Base-by-base conservation (phyloP, 129 eudicot species). In the Mikania micrantha region DNA sequence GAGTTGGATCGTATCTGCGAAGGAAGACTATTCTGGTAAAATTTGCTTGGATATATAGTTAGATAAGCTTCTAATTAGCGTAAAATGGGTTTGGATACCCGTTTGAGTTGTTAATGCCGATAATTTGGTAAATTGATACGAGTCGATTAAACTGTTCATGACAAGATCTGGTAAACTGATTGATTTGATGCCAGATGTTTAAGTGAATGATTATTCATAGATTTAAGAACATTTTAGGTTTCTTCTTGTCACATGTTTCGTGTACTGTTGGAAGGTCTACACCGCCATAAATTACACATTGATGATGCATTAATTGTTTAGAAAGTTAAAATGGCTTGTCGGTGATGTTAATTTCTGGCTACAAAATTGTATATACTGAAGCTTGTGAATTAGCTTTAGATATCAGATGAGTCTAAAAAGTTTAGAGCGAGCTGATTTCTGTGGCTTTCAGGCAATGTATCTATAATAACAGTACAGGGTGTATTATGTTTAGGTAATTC, bases 1-100 rank as follows among this genome's bases (percentile, higher is more conserved):
- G 59, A 82, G 95, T 25, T 91, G 97, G 97, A 87, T 84, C 78
- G 93, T 64, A 31, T 91, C 96, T 47, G 88, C 85, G 93, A 91
- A 87, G 73, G 90, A 84, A 35, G 97, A 87, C 0, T 91, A 85
- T 75, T 42, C 81, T 38, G 97, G 97, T 91, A 68, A 44, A 64
- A 25, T 47, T 35, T 65, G 61, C 58, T 36, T 66, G 48, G 67
- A 65, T 66, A 31, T 32, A 17, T 13, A 11, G 12, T 29, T 27
- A 52, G 54, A 19, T 70, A 4, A 64, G 56, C 52, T 65, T 28
- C 20, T 27, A 24, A 5, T 64, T 39, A 28, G 36, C 4, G 13
- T 63, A 36, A 50, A 64, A 38, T 56, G 25, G 32, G 44, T 16
- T 60, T 21, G 21, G 45, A 8, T 4, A 47, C 25, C 15, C 11